Conservation (phyloP, 768 basidiomycete genomes). For the Kondoa subrosea region DNA sequence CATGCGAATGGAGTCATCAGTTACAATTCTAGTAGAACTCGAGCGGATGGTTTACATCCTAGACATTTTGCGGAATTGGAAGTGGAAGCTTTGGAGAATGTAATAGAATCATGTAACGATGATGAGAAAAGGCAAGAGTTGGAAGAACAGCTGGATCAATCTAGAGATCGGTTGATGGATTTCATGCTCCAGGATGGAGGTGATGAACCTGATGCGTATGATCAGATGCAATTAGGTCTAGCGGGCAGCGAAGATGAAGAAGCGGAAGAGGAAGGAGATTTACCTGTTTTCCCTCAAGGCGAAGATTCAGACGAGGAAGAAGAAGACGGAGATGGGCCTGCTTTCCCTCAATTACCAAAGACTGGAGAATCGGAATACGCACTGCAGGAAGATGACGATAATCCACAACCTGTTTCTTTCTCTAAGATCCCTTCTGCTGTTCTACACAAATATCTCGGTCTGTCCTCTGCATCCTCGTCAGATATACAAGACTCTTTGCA, state of each 20-base stretch:
- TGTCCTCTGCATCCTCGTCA: neutral
- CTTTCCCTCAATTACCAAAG: neutral
- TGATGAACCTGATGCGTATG: neutral
- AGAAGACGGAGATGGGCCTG: neutral
- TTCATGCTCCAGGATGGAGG: neutral
- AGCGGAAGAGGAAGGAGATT: neutral
- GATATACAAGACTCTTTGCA: neutral
- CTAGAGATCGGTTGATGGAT: neutral
- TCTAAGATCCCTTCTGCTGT: neutral
- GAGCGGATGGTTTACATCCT: neutral
- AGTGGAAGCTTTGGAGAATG: neutral
- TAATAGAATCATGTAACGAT: neutral
- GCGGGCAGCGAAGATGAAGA: neutral
- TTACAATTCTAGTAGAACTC: neutral
- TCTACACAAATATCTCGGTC: neutral
- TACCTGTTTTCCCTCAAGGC: too few species aligned
- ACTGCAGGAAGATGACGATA: neutral
- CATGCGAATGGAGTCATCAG: neutral
- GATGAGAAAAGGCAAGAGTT: neutral
- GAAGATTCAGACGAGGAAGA: neutral
- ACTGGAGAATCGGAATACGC: neutral
- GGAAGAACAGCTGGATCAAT: neutral
- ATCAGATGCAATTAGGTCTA: neutral
- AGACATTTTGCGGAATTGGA: neutral
- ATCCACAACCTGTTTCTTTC: neutral